Evolutionary conservation across 768 basidiomycete species (phyloP), one percentile per base, ranked within the genome.

Genomic region (Amanita phalloides): DNA sequence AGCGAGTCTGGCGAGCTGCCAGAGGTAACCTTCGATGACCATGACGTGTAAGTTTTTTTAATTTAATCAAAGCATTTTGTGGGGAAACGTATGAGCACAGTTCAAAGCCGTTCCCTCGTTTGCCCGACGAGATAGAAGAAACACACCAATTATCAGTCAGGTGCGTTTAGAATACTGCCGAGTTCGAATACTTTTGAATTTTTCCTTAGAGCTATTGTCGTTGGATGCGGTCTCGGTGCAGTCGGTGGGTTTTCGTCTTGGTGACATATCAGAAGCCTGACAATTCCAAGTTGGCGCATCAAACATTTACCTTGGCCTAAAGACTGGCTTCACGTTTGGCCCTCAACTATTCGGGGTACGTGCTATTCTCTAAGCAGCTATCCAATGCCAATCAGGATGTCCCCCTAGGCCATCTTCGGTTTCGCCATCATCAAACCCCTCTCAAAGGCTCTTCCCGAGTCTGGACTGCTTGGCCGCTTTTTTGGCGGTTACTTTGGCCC

Each of bases 251-350:
- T 7, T 26, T 37, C 10, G 17, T 45, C 21, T 20, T 23, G 8
- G 10, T 42, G 23, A 36, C n/a, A 26, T n/a, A n/a, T 42, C 28
- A 48, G 8, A 23, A 10, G 13, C 23, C 17, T 13, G 42, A 20
- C 17, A 11, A 42, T 26, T 20, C 11, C 9, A 36, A 61, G 76
- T 82, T 25, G 74, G 76, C 44, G 77, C 81, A 10, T 78, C 77
- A 45, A 81, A 81, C 61, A 77, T 85, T 54, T 83, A 85, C 61
- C 76, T 83, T 20, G 79, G 83, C 36, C 63, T 84, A 53, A 83
- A 84, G 66, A 82, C 82, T 1, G 82, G 81, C 21, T 81, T 80
- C 61, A 81, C 78, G 2, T 82, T 83, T 61, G 81, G 80, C 28
- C 75, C 79, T 28, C 77, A 78, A 51, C 65, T 81, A 6, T 83